phyloP scores from a whole-genome alignment of 331 rosid species.

The Spiraea crenata region DNA sequence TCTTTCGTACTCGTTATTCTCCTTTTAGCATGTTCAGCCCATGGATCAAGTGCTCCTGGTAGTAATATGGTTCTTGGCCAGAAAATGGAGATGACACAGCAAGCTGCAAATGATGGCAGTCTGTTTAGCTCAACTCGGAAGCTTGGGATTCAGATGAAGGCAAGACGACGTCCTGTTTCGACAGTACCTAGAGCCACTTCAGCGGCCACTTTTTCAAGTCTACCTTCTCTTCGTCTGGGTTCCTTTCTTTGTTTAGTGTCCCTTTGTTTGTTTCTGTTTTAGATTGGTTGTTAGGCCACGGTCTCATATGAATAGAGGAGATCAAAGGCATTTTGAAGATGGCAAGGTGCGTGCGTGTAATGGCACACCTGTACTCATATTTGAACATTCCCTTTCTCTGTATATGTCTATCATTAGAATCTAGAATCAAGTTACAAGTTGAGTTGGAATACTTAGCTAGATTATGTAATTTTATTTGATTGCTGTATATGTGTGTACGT shows the following conservation, averaged over 20 bases:
- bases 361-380: too few species aligned
- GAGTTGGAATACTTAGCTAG: too few species aligned
- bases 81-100: background rate
- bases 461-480: too few species aligned
- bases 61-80: too few species aligned
- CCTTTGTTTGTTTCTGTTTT: slow-evolving; percentile 21
- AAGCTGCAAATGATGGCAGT: background rate
- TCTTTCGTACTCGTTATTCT: slow-evolving; percentile 22
- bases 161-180: background rate
- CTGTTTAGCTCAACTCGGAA: slow-evolving; percentile 17
- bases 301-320: too few species aligned
- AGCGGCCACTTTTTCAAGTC: slow-evolving; percentile 24
- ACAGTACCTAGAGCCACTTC: slow-evolving; percentile 4
- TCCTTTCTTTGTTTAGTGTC: slow-evolving; percentile 25
- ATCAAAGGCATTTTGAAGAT: too few species aligned
- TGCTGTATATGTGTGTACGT: too few species aligned
- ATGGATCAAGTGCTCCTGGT: background rate
- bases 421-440: too few species aligned
- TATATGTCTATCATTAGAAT: too few species aligned
- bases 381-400: too few species aligned
- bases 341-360: too few species aligned
- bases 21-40: slow-evolving; percentile 25
- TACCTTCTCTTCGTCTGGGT: slow-evolving; percentile 15
- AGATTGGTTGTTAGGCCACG: background rate
- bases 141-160: slow-evolving; percentile 26